These are phyloP conservation scores for Pyrenophora tritici-repentis DNA, from an alignment of 2,329 filamentous ascomycete species.

Conservation along the genomic window DNA sequence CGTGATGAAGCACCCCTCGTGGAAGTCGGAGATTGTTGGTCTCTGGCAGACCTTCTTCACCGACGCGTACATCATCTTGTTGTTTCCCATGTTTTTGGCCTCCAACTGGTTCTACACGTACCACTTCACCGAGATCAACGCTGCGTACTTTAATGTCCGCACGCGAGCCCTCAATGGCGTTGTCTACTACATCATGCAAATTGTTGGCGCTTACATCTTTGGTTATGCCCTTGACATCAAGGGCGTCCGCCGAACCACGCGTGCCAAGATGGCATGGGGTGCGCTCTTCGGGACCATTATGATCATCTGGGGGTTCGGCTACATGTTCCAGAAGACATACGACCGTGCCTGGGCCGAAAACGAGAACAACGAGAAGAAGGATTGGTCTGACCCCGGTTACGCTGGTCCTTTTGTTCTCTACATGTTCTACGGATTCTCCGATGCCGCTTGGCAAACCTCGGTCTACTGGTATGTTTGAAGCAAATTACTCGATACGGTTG, in stretches of 20 bases:
- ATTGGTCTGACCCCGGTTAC: slow-evolving; percentile 72
- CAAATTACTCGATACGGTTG: neutral
- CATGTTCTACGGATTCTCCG: slow-evolving; percentile 88
- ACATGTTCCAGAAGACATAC: slow-evolving; percentile 72
- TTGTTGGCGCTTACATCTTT: slow-evolving; percentile 74
- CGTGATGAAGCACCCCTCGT: slow-evolving; percentile 88
- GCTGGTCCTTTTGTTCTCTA: slow-evolving; percentile 84
- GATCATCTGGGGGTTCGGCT: slow-evolving; percentile 81
- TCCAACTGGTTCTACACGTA: slow-evolving; percentile 83
- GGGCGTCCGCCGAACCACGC: slow-evolving; percentile 64
- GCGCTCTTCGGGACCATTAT: slow-evolving; percentile 73
- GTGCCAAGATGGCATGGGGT: slow-evolving; percentile 68
- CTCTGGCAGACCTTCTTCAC: slow-evolving; percentile 72
- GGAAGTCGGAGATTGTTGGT: slow-evolving; percentile 77
- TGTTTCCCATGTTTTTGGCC: slow-evolving; percentile 82
- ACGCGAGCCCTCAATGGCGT: slow-evolving; percentile 77
- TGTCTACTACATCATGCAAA: slow-evolving; percentile 81
- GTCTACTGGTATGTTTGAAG: slow-evolving; percentile 76
- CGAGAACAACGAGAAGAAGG: slow-evolving; percentile 50
- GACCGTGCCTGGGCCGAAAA: slow-evolving; percentile 46
- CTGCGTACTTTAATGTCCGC: slow-evolving; percentile 71
- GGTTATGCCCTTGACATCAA: slow-evolving; percentile 70
- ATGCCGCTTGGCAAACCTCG: slow-evolving; percentile 86
- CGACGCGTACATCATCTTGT: slow-evolving; percentile 73
- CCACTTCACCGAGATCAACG: slow-evolving; percentile 76